Evolutionary conservation across 2,329 filamentous ascomycete genomes (phyloP).

Genomic region (Colletotrichum melonis): DNA sequence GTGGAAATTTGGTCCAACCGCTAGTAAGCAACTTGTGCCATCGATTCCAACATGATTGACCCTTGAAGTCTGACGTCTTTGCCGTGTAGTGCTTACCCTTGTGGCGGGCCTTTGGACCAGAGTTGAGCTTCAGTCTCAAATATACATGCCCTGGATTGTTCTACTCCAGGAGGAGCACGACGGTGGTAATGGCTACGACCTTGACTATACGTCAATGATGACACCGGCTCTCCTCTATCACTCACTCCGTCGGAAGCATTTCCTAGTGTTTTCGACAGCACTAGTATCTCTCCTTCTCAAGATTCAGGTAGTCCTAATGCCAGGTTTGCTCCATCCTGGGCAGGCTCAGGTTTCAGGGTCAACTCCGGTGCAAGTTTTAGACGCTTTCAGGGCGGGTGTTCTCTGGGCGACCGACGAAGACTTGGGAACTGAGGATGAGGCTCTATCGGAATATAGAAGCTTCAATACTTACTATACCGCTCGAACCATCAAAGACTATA

Average conservation of each 20-base stretch:
- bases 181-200: not conserved
- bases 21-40: not conserved
- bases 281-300: conserved; percentile 10
- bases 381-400: not conserved
- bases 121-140: conserved; percentile 7
- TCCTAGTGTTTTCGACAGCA: not conserved
- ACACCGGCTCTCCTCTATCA: not conserved
- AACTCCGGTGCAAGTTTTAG: not conserved
- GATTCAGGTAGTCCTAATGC: conserved; percentile 7
- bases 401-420: too few relatives aligned
- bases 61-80: not conserved
- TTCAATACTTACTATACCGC: not conserved
- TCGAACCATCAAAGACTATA: not conserved
- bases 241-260: conserved; percentile 1
- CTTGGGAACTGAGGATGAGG: too few relatives aligned
- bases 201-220: conserved; percentile 18
- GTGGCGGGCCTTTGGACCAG: conserved; percentile 5
- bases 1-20: conserved; percentile 12
- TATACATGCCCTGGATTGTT: conserved; percentile 16
- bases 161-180: not conserved
- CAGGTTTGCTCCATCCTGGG: not conserved
- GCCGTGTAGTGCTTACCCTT: not conserved
- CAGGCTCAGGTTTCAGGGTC: not conserved
- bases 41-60: too few relatives aligned
- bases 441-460: not conserved